Base-by-base conservation (phyloP, 75 land plant species). In the Pinus tabuliformis region DNA sequence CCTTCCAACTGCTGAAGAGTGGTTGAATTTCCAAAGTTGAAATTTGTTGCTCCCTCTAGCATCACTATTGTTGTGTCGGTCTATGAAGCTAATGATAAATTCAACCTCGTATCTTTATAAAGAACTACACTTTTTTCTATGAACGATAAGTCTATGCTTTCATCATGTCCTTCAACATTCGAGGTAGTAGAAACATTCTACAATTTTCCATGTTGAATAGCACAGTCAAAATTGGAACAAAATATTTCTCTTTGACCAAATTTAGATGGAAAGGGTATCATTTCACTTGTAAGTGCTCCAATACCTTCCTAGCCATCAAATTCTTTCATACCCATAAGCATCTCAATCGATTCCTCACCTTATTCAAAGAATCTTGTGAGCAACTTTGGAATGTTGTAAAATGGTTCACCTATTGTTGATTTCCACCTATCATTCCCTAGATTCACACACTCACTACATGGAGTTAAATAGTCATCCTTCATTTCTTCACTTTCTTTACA, bases 251-350 rank as follows among this genome's bases (percentile, higher is more conserved):
- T 62, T 26, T 28, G 16, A 62, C 30, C 37, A 28, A 17, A 30
- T 62, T 62, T 17, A 62, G 18, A 62, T 28, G 6, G 26, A 26
- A 33, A 30, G 5, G 37, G 16, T 62, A 30, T 62, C 13, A 13
- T 42, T 37, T 66, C 70, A 66, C 18, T 18, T 18, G 45, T 37
- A 39, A 20, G 17, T 42, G n/a, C 70, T 66, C 0, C n/a, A 18
- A 37, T 39, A n/a, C 70, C 70, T 66, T 66, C 70, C 18, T 37
- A 49, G n/a, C 49, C 70, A 66, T 66, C 70, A 66, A 66, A 66
- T 66, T 39, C 70, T 66, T 66, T 66, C 70, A 66, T 37, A 37
- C 49, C 70, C 39, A 37, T 3, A 66, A 66, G 70, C 17, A 37
- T 17, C 70, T 66, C 70, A 37, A 66, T 66, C 37, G 49, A 37